phyloP scores from a whole-genome alignment of 2,329 filamentous ascomycete genomes.

The Thermomyces lanuginosus region DNA sequence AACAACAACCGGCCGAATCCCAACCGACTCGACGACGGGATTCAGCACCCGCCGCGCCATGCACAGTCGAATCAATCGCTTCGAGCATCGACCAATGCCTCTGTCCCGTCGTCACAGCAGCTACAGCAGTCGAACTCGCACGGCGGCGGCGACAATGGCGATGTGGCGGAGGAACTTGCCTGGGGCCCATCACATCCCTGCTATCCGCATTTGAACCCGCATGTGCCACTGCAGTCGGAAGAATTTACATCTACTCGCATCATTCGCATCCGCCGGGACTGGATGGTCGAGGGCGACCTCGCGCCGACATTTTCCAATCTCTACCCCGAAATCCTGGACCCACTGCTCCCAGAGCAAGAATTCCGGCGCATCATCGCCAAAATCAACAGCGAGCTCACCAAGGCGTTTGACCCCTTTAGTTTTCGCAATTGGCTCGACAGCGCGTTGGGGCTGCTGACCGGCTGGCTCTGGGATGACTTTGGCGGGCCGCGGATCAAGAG shows the following conservation, averaged over 20 bases:
- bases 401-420: slow-evolving; percentile 65
- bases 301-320: slow-evolving; percentile 88
- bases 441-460: slow-evolving; percentile 62
- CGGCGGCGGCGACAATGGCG: slow-evolving; percentile 28
- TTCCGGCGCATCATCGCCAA: slow-evolving; percentile 70
- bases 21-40: slow-evolving; percentile 9
- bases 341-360: slow-evolving; percentile 66
- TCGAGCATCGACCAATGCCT: slow-evolving; percentile 24
- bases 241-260: slow-evolving; percentile 68
- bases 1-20: slow-evolving; percentile 2
- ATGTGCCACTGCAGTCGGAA: slow-evolving; percentile 61
- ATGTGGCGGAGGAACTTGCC: slow-evolving; percentile 53
- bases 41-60: slow-evolving; percentile 17
- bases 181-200: slow-evolving; percentile 94
- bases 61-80: slow-evolving; percentile 26
- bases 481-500: slow-evolving; percentile 62
- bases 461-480: slow-evolving; percentile 89
- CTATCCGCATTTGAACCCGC: slow-evolving; percentile 81
- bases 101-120: slow-evolving; percentile 23
- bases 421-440: slow-evolving; percentile 65
- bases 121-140: slow-evolving; percentile 15
- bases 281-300: slow-evolving; percentile 75
- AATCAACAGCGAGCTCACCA: slow-evolving; percentile 60
- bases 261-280: slow-evolving; percentile 81
- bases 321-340: slow-evolving; percentile 90